Percentiles rank a stretch among this genome's conserved stretches.
phyloP scores from a whole-genome alignment of 331 rosid genomes.

The Quercus lobata region DNA sequence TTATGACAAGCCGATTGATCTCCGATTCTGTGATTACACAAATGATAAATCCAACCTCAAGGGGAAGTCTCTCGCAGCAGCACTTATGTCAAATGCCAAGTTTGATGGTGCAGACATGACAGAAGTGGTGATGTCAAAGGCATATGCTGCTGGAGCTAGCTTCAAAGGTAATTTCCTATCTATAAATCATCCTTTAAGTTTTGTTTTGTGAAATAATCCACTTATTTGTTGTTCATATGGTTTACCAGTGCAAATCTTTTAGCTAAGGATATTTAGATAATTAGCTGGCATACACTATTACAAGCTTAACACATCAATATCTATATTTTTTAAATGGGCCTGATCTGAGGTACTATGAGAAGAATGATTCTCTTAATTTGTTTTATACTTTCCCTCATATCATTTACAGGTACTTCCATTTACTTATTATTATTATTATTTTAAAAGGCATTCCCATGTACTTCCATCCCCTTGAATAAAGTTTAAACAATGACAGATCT shows the following conservation, averaged over 20 bases:
- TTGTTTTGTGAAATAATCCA: neutral
- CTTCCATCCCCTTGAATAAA: too few species aligned
- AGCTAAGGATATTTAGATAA: neutral
- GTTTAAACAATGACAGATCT: neutral
- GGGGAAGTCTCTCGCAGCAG: conserved; percentile 93
- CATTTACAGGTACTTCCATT: too few species aligned
- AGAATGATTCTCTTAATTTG: too few species aligned
- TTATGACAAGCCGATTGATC: conserved; percentile 90
- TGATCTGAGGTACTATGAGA: too few species aligned
- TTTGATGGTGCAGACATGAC: conserved; percentile 98
- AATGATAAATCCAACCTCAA: conserved; percentile 78
- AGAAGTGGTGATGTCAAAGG: conserved; percentile 97
- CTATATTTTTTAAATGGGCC: too few species aligned
- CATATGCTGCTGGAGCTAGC: conserved; percentile 89
- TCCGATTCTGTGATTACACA: conserved; percentile 81
- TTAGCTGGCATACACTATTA: too few species aligned
- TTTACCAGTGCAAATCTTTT: neutral
- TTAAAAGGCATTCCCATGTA: too few species aligned
- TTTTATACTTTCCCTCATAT: too few species aligned
- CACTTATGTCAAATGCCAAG: conserved; percentile 94
- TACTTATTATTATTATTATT: too few species aligned
- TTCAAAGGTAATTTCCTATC: conserved; percentile 64
- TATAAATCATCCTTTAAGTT: neutral
- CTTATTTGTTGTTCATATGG: neutral
- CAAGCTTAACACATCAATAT: too few species aligned